phyloP scores from a whole-genome alignment of 2,329 filamentous ascomycete genomes.

The Mycosphaerella sp. region DNA sequence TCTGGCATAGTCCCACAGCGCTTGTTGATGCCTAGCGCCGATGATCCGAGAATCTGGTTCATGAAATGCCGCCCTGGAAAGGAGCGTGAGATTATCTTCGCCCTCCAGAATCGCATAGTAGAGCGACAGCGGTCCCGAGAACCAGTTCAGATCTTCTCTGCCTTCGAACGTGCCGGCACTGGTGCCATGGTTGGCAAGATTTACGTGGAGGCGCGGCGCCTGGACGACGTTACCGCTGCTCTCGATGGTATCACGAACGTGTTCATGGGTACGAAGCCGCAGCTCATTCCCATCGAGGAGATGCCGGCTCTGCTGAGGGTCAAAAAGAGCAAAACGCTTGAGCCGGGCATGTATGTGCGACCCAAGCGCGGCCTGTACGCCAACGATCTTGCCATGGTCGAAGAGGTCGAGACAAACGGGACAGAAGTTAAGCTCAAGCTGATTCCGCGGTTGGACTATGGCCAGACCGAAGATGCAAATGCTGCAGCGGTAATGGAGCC shows the following conservation, averaged over 20 bases:
- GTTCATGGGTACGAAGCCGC: slow-evolving; percentile 79
- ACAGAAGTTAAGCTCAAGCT: slow-evolving; percentile 80
- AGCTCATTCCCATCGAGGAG: slow-evolving; percentile 90
- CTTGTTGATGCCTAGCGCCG: slow-evolving; percentile 81
- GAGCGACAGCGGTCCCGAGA: slow-evolving; percentile 73
- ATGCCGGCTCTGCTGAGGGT: slow-evolving; percentile 95
- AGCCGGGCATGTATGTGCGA: slow-evolving; percentile 87
- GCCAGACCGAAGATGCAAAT: slow-evolving; percentile 69
- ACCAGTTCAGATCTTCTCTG: slow-evolving; percentile 76
- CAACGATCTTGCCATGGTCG: slow-evolving; percentile 83
- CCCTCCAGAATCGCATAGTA: slow-evolving; percentile 81
- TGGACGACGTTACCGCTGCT: slow-evolving; percentile 77
- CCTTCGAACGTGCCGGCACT: slow-evolving; percentile 79
- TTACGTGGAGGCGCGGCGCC: slow-evolving; percentile 85
- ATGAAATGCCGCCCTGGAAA: slow-evolving; percentile 92
- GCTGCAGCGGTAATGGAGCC: slow-evolving; percentile 34
- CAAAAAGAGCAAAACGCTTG: slow-evolving; percentile 74
- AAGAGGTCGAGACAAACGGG: slow-evolving; percentile 89
- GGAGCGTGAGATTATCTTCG: slow-evolving; percentile 82
- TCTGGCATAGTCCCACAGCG: slow-evolving; percentile 76
- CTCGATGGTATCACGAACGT: slow-evolving; percentile 82
- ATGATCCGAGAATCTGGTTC: slow-evolving; percentile 94
- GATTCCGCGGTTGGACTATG: slow-evolving; percentile 89
- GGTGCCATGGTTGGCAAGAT: slow-evolving; percentile 78
- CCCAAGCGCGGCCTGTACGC: slow-evolving; percentile 68